These are phyloP conservation scores for Solanum tarapatanum DNA, from an alignment of 257 asterid species.

Conservation along the genomic window DNA sequence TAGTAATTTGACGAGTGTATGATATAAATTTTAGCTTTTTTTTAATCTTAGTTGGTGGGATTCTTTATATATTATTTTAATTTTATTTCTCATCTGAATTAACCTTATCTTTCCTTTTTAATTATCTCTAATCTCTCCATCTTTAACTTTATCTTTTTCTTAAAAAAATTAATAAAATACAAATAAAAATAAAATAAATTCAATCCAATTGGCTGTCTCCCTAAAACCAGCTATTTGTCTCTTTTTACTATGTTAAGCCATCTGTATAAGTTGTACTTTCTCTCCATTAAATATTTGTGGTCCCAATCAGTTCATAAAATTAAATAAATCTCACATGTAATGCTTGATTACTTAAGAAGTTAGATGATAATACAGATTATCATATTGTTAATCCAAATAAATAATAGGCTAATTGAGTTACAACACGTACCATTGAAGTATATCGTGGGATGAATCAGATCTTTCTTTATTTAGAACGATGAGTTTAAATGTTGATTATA, in stretches of 20 bases:
- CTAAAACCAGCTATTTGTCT: slow-evolving; percentile 7
- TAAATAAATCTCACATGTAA: neutral
- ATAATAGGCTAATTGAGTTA: neutral
- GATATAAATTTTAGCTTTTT: neutral
- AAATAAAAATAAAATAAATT: neutral
- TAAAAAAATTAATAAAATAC: neutral
- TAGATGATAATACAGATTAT: neutral
- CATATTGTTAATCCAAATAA: neutral
- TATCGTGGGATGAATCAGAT: neutral
- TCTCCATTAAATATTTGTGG: neutral
- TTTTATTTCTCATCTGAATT: slow-evolving; percentile 1
- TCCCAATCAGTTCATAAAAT: neutral
- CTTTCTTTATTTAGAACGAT: neutral
- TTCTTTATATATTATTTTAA: neutral
- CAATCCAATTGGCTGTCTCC: slow-evolving; percentile 2
- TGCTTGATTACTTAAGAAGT: neutral
- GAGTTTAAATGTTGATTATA: no score
- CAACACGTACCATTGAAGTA: neutral
- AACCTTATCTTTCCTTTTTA: neutral
- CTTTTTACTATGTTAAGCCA: neutral
- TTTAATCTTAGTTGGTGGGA: slow-evolving; percentile 1
- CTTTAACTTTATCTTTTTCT: neutral
- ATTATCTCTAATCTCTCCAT: neutral
- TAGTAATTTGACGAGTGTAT: neutral
- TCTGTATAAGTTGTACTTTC: neutral